Conservation (phyloP, 306 rosid species). For the Comarum palustre region DNA sequence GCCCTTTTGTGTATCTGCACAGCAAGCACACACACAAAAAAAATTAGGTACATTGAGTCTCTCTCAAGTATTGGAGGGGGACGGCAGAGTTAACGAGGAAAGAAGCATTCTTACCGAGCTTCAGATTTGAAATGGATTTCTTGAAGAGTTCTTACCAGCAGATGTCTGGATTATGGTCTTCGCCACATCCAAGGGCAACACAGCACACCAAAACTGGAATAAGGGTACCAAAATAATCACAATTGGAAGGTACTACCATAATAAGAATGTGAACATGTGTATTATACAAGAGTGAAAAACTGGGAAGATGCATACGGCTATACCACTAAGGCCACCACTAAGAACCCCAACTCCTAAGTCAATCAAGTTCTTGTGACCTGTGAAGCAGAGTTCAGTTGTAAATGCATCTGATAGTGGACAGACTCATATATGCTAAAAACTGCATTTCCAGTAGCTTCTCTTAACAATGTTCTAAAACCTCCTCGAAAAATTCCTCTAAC, state of each 20-base stretch:
- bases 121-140: conserved; percentile 74
- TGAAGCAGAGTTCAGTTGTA: conserved; percentile 47
- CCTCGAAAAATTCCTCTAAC: conserved; percentile 80
- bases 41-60: not conserved
- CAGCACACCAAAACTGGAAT: conserved; percentile 82
- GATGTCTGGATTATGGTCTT: conserved; percentile 89
- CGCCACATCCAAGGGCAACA: conserved; percentile 89
- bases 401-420: conserved; percentile 72
- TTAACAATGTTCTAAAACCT: conserved; percentile 63
- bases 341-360: conserved; percentile 81
- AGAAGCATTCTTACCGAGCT: conserved; percentile 42
- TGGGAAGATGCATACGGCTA: conserved; percentile 56
- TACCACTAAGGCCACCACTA: conserved; percentile 81
- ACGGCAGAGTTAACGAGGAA: not conserved
- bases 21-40: not conserved
- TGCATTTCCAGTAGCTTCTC: conserved; percentile 73
- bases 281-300: conserved; percentile 19
- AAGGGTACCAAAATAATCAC: conserved; percentile 14
- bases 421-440: conserved; percentile 70
- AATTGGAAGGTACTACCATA: conserved; percentile 9
- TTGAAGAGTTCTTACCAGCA: conserved; percentile 43
- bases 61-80: not conserved
- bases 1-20: conserved; percentile 58
- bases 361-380: conserved; percentile 48
- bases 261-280: not conserved